Base-by-base conservation (phyloP, 116 monocot genomes). In the Iris pallida region DNA sequence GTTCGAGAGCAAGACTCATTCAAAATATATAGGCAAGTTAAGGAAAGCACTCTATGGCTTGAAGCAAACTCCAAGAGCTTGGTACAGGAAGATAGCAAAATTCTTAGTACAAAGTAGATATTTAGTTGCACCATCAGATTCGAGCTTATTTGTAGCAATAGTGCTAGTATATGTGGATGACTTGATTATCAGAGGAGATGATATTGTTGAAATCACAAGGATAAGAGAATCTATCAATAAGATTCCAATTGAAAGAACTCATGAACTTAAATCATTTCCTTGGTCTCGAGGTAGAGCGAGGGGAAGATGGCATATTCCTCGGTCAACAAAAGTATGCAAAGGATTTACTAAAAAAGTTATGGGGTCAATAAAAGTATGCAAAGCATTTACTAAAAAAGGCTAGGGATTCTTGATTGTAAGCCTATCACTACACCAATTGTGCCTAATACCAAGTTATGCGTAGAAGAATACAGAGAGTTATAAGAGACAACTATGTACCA, bases 141-240 rank as follows among this genome's bases (percentile, higher is more conserved):
- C 58, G 16, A 58, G 30, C 58, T 58, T 58, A 18, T 58, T 58
- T 17, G 18, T 58, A 18, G 17, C 19, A 17, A 20, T 58, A 6
- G 10, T 58, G 58, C 58, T 16, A 4, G 58, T 58, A n/a, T 58
- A 18, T 58, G 58, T 58, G 5, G 58, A 58, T 58, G 58, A 58
- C 17, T 30, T 58, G 5, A 20, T 58, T 5, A 19, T 58, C 58
- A 58, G 8, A 16, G 58, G 16, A 58, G 16, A 30, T 30, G 19
- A 20, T 4, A 58, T 30, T 0, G 10, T 1, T 8, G 19, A 58
- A 10, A 19, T 58, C 10, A 2, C 8, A 20, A 18, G 30, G 30
- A 19, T 4, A 20, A 5, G 58, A 20, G 8, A 58, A 58, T 58
- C 30, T 58, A n/a, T 58, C 1, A 7, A 4, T 18, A n/a, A 6